Evolutionary conservation across 805 yeast species (phyloP).

Genomic region (Sugiyamaella smithiae): DNA sequence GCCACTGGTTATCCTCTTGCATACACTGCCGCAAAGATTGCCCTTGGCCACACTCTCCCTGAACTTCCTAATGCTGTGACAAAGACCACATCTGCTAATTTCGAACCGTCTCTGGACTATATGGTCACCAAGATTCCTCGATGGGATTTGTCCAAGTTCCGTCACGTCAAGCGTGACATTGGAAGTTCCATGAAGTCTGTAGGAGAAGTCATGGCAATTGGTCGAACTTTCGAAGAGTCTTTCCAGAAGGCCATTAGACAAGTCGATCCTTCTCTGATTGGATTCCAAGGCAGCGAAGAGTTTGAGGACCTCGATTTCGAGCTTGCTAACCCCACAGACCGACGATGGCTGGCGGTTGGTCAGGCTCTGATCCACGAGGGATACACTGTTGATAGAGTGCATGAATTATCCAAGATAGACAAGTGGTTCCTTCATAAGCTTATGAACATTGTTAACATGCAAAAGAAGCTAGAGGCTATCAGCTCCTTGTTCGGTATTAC

Average conservation of each 20-base stretch:
- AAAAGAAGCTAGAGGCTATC: constrained; percentile 68
- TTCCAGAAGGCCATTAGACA: constrained; percentile 97
- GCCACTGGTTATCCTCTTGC: constrained; percentile 99
- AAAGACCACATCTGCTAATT: constrained; percentile 91
- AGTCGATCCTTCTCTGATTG: constrained; percentile 85
- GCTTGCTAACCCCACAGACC: constrained; percentile 84
- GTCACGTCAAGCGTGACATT: constrained; percentile 88
- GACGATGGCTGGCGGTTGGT: constrained; percentile 97
- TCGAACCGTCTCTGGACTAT: constrained; percentile 95
- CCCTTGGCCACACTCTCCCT: constrained; percentile 89
- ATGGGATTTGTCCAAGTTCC: constrained; percentile 96
- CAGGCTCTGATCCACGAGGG: constrained; percentile 91
- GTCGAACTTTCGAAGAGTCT: constrained; percentile 95
- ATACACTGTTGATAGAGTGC: constrained; percentile 88
- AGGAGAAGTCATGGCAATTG: constrained; percentile 99
- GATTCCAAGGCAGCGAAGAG: constrained; percentile 76
- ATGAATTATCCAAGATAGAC: constrained; percentile 88
- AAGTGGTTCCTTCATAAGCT: constrained; percentile 93
- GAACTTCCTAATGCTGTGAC: constrained; percentile 96
- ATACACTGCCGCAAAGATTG: constrained; percentile 97
- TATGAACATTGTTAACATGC: constrained; percentile 88
- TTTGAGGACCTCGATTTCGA: constrained; percentile 73
- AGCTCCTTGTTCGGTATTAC: constrained; percentile 59
- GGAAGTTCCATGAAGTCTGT: constrained; percentile 98
- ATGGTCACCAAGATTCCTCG: constrained; percentile 97